Evolutionary conservation across 2,329 filamentous ascomycete genomes (phyloP), one percentile per base, ranked within the genome.

Genomic region (Monilinia laxa): DNA sequence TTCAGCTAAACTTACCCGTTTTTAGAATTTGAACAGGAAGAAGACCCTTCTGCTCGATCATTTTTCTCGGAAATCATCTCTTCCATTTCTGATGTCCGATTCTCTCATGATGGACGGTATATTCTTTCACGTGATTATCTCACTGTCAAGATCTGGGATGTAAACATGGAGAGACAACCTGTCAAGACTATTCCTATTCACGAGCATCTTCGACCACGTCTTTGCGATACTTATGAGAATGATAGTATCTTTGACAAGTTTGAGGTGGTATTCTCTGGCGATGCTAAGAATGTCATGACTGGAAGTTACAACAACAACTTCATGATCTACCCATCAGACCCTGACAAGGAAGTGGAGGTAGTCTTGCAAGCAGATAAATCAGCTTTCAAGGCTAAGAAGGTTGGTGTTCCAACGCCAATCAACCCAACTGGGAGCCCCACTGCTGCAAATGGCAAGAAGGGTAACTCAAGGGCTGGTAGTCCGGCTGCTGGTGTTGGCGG

Each of bases 271-370:
- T 99, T 99, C 81, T 98, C 94, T 2, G 95, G 95, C 31, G 94
- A 98, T 79, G 92, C 93, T 51, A 96, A 97, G 84, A 98, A 99
- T 74, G 95, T 98, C 72, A 99, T 99, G 95, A 99, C 95, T 7
- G 95, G 95, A 74, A 97, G 93, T 77, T 99, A 99, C 84, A 99
- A 99, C 85, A 99, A 99, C 83, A 99, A 99, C 82, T 98, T 99
- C 84, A 99, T 99, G 95, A 99, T 99, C 76, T 99, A 98, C 79
- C 95, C 95, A 5, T 95, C 93, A 35, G 94, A 98, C 75, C 91
- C 93, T 9, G 92, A 94, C 72, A 96, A 96, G 81, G 95, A 99
- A 77, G 94, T 94, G 3, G 95, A 99, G 79, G 93, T 99, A 58
- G 95, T 99, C 57, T 83, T 99, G 67, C 95, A 99, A 79, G 95